Evolutionary conservation across 2,329 filamentous ascomycete genomes (phyloP).

Genomic region (Aspergillus felis): DNA sequence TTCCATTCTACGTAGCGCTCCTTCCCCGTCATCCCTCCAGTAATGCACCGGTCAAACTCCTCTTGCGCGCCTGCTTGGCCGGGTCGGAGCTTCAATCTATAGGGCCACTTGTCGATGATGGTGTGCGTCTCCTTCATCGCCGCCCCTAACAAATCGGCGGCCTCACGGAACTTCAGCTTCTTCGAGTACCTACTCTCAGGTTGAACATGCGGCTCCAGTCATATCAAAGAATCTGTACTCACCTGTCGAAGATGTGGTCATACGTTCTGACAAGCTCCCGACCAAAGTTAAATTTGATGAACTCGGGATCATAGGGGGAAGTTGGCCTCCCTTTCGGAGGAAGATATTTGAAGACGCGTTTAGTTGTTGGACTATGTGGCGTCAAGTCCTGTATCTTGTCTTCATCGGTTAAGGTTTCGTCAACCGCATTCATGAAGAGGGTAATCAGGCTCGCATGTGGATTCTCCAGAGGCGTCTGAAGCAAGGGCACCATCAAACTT

Average conservation of each 20-base stretch:
- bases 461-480: conserved; percentile 32
- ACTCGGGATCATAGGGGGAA: neutral
- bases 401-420: too few species aligned
- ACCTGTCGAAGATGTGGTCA: conserved; percentile 12
- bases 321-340: too few species aligned
- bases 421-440: conserved; percentile 39
- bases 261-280: neutral
- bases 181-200: neutral
- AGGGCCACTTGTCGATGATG: conserved; percentile 34
- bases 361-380: neutral
- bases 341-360: neutral
- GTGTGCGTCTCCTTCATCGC: conserved; percentile 27
- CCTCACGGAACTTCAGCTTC: conserved; percentile 3
- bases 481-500: conserved; percentile 26
- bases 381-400: too few species aligned
- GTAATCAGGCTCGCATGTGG: conserved; percentile 41
- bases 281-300: neutral
- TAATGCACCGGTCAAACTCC: conserved; percentile 28
- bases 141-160: conserved; percentile 9
- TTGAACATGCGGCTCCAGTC: too few species aligned
- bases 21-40: conserved; percentile 5
- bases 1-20: conserved; percentile 35
- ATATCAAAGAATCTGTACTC: neutral
- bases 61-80: conserved; percentile 18
- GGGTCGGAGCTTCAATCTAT: conserved; percentile 18